Evolutionary conservation across 1,139 yeast species (phyloP).

Genomic region (Pneumocystis sp.): DNA sequence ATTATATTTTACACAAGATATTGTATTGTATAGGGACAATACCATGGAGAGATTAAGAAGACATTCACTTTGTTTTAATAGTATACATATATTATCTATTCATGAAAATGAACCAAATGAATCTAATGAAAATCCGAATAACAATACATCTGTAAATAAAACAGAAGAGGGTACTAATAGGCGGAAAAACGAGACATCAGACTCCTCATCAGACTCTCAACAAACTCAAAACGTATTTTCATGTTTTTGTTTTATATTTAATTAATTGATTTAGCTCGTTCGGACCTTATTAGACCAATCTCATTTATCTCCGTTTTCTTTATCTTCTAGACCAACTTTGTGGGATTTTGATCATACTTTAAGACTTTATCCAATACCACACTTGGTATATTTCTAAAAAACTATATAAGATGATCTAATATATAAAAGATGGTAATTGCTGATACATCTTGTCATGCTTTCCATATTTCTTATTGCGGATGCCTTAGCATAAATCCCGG

Average conservation of each 20-base stretch:
- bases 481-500: slow-evolving; percentile 11
- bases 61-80: slow-evolving; percentile 34
- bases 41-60: slow-evolving; percentile 54
- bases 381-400: slow-evolving; percentile 1
- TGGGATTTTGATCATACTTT: slow-evolving; percentile 59
- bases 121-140: slow-evolving; percentile 10
- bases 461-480: slow-evolving; percentile 11
- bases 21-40: slow-evolving; percentile 60
- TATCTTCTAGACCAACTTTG: slow-evolving; percentile 43
- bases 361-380: slow-evolving; percentile 28
- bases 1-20: slow-evolving; percentile 67
- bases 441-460: slow-evolving; percentile 10
- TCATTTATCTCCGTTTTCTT: slow-evolving; percentile 63
- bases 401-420: not conserved
- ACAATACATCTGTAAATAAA: slow-evolving; percentile 9
- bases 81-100: not conserved
- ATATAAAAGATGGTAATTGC: slow-evolving; percentile 9
- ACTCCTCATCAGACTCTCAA: not conserved
- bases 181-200: not conserved
- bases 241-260: slow-evolving; percentile 67
- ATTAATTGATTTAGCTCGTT: slow-evolving; percentile 26
- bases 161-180: slow-evolving; percentile 3
- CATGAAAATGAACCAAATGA: slow-evolving; percentile 1
- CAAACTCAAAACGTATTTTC: slow-evolving; percentile 27
- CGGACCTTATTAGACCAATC: slow-evolving; percentile 59